phyloP scores from a whole-genome alignment of 495 filamentous ascomycete species.

The Rostrohypoxylon terebratum region DNA sequence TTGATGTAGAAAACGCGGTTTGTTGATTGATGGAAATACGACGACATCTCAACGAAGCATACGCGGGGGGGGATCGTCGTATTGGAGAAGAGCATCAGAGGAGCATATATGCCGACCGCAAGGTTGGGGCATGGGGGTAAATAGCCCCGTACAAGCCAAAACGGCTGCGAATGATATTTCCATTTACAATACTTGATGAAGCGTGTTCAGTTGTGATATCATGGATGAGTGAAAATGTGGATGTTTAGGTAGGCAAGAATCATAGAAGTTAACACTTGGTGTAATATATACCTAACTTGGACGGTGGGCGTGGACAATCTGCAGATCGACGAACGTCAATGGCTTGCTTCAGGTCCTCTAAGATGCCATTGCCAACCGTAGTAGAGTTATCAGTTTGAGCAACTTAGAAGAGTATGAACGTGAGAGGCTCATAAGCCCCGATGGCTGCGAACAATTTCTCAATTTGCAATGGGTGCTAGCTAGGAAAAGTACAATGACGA shows the following conservation, averaged over 20 bases:
- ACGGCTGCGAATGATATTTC: constrained; percentile 34
- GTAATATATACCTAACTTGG: not conserved
- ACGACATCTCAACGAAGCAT: constrained; percentile 28
- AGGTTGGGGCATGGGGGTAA: constrained; percentile 16
- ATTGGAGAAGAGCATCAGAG: constrained; percentile 9
- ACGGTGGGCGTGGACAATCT: not conserved
- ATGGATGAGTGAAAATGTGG: not conserved
- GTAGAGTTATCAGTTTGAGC: too few relatives aligned
- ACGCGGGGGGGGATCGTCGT: constrained; percentile 11
- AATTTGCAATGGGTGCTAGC: too few relatives aligned
- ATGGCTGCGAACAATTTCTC: too few relatives aligned
- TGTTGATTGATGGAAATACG: constrained; percentile 13
- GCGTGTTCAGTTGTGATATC: not conserved
- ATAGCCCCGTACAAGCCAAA: constrained; percentile 23
- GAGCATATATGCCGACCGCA: constrained; percentile 26
- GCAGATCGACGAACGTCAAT: not conserved
- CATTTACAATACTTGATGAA: constrained; percentile 5
- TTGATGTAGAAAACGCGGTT: constrained; percentile 12
- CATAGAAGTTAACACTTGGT: not conserved
- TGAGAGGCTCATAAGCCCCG: too few relatives aligned
- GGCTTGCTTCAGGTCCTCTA: too few relatives aligned
- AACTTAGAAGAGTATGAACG: too few relatives aligned
- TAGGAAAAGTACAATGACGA: too few relatives aligned
- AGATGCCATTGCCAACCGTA: too few relatives aligned
- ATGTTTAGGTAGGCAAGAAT: too few relatives aligned